Percentiles rank a stretch among this genome's conserved stretches.
These are phyloP conservation scores for Phialocephala subalpina DNA, from an alignment of 2,329 filamentous ascomycete genomes.

Conservation along the genomic window DNA sequence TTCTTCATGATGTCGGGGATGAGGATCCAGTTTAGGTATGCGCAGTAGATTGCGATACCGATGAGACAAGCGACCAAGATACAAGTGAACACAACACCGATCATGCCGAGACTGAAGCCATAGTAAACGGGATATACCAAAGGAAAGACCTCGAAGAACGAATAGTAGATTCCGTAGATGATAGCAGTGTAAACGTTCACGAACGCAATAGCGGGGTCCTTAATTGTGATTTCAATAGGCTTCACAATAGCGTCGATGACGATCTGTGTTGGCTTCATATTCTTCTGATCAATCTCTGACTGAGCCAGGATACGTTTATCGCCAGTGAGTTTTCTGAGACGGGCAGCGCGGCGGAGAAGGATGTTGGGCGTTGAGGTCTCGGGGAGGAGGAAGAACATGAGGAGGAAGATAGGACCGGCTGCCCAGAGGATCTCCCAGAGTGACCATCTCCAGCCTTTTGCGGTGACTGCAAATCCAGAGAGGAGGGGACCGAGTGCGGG, in stretches of 20 bases:
- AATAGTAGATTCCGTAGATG: conserved; percentile 69
- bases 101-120: conserved; percentile 63
- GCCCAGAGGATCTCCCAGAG: conserved; percentile 71
- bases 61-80: conserved; percentile 65
- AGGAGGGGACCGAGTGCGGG: conserved; percentile 67
- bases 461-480: conserved; percentile 65
- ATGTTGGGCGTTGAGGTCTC: conserved; percentile 69
- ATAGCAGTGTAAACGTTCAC: conserved; percentile 68
- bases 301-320: conserved; percentile 63
- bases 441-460: conserved; percentile 69
- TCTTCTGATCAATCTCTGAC: conserved; percentile 69
- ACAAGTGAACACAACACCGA: conserved; percentile 67
- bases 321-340: conserved; percentile 69
- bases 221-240: conserved; percentile 65
- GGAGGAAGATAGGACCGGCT: conserved; percentile 63
- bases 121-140: conserved; percentile 68
- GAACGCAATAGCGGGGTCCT: conserved; percentile 69
- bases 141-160: conserved; percentile 73
- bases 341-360: conserved; percentile 65
- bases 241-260: conserved; percentile 54
- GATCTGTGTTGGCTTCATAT: conserved; percentile 56
- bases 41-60: conserved; percentile 56
- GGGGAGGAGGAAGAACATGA: conserved; percentile 69
- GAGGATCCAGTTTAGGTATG: conserved; percentile 61
- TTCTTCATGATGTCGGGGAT: conserved; percentile 57